Evolutionary conservation across 108 stramenopile genomes (phyloP), one percentile per base, ranked within the genome.

Genomic region (Seminavis robusta): DNA sequence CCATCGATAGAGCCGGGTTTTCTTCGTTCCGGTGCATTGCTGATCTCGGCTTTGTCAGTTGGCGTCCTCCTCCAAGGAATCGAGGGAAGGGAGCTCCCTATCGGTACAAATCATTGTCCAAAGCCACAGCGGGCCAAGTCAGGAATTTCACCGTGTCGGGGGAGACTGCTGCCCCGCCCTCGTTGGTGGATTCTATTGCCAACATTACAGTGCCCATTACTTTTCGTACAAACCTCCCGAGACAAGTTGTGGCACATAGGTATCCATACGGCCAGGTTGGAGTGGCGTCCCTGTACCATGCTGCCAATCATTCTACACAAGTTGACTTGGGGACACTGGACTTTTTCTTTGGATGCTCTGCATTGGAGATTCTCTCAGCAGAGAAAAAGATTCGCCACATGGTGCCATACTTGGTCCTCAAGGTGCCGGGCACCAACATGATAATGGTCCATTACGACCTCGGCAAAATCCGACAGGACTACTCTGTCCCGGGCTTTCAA

Each of bases 401-500:
- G 10, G 48, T n/a, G 5, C 28, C 48, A 7, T 50, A 26, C 24
- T 47, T 39, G 13, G 33, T 36, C 3, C 31, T 36, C 1, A 34
- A 16, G 15, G 47, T 60, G 5, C 59, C 59, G 10, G 37, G 52
- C 11, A 53, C 62, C 0, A 33, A 53, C 10, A 63, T 49, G 3
- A 42, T 63, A 16, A 40, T 63, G 62, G 27, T 53, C 28, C 21
- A 13, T 16, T 23, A 54, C 11, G 13, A 46, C 19, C 1, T 39
- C 8, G 28, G 26, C 23, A 54, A 44, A 19, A 17, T 3, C 1
- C 5, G 2, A 4, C 33, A 53, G 27, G 38, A 52, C 8, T 40
- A 41, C 19, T 43, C 62, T 15, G 62, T 39, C 46, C 37, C 37
- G n/a, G 62, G 62, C 17, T 63, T 54, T 45, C 62, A 63, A 52